Base-by-base conservation (phyloP, 2,329 filamentous ascomycete species). In the Gyromitra esculenta region DNA sequence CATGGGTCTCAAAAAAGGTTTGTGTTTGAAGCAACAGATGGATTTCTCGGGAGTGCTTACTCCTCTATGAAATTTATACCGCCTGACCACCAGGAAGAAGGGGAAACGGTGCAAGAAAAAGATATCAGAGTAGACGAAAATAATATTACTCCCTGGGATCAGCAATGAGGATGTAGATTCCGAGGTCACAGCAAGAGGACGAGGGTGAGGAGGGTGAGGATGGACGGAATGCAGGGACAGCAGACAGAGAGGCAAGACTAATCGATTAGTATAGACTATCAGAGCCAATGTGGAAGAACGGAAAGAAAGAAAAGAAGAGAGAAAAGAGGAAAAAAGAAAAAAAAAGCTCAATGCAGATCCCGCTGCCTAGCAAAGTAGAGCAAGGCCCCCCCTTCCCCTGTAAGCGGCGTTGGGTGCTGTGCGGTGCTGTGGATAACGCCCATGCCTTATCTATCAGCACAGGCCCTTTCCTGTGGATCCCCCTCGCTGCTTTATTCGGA, bases 31-130 rank as follows among this genome's bases (percentile, higher is more conserved):
- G 18, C 37, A n/a, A n/a, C 35, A 64, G 62, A 11, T 35, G 25
- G 25, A 18, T 56, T 69, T 52, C 18, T 41, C 60, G 60, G 60
- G 60, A 13, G 52, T 66, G 54, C 62, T 66, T 66, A 73, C 70
- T 73, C 59, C 45, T 71, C 59, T 39, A 21, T 56, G 25, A 11
- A 15, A 37, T 15, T 68, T 74, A 63, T 64, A 7, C 64, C 37
- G 52, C 50, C 65, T 69, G 15, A 21, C 54, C 50, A 54, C 50
- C 43, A 43, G 25, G n/a, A 9, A 15, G 31, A 37, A 65, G 39
- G 18, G 8, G 39, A 31, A 25, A 18, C 5, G 13, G 6, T 31
- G 2, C 25, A 39, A 56, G 39, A 41, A 18, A 18, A n/a, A 18
- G 15, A 64, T 15, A 52, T 57, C 4, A 59, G 39, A 50, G 35